These are phyloP conservation scores for Arthrinium phaeospermum DNA, from an alignment of 2,329 filamentous ascomycete genomes.

Conservation along the genomic window DNA sequence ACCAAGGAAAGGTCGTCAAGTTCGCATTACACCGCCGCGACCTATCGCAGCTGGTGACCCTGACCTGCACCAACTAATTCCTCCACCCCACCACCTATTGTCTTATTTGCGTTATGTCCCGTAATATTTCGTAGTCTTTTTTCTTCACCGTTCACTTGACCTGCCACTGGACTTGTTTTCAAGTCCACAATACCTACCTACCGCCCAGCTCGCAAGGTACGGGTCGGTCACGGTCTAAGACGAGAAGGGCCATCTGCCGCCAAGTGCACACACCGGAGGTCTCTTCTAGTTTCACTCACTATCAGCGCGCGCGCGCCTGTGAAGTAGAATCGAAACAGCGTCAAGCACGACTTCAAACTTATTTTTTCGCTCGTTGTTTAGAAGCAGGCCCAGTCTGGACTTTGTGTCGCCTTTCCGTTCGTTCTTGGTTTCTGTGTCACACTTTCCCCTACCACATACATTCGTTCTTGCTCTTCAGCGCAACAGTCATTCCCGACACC, in stretches of 20 bases:
- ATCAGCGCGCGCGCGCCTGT: not conserved
- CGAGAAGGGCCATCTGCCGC: not conserved
- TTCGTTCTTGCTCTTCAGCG: conserved; percentile 35
- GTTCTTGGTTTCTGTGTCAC: conserved; percentile 25
- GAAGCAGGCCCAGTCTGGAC: conserved; percentile 13
- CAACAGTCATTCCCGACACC: conserved; percentile 18
- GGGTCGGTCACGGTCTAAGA: not conserved
- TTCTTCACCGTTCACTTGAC: not conserved
- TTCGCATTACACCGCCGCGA: conserved; percentile 13
- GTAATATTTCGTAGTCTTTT: conserved; percentile 19
- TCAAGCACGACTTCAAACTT: conserved; percentile 10
- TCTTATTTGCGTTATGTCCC: conserved; percentile 5
- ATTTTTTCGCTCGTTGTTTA: not conserved
- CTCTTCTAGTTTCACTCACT: conserved; percentile 18
- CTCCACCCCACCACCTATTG: not conserved
- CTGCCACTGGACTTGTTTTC: not conserved
- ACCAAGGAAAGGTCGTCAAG: conserved; percentile 17
- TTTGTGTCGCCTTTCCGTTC: conserved; percentile 27
- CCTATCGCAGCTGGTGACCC: conserved; percentile 16
- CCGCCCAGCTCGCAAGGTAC: not conserved
- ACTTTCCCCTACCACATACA: conserved; percentile 39
- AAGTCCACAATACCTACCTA: not conserved
- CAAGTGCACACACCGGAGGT: conserved; percentile 8
- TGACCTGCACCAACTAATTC: conserved; percentile 8
- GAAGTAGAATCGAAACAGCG: not conserved